phyloP scores from a whole-genome alignment of 371 early-diverging fungal species.

The Circinella minor region DNA sequence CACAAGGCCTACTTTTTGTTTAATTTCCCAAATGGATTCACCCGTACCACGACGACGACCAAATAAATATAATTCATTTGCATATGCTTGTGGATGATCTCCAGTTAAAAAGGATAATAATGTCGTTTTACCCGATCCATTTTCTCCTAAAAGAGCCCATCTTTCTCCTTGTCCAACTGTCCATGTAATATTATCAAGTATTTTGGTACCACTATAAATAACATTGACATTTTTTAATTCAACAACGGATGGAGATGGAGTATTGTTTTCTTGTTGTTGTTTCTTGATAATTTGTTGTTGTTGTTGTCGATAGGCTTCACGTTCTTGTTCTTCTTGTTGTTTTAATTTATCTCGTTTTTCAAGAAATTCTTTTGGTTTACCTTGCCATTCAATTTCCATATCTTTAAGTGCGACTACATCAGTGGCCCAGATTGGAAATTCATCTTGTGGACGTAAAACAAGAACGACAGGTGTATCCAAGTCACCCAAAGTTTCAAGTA shows the following conservation, averaged over 20 bases:
- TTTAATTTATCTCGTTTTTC: constrained; percentile 4
- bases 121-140: constrained; percentile 66
- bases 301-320: constrained; percentile 10
- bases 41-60: constrained; percentile 61
- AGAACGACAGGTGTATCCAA: constrained; percentile 47
- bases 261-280: neutral
- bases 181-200: constrained; percentile 58
- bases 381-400: constrained; percentile 31
- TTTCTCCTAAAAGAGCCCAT: constrained; percentile 43
- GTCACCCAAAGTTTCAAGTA: constrained; percentile 45
- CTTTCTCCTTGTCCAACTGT: constrained; percentile 53
- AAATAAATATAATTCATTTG: constrained; percentile 61
- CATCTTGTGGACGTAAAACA: constrained; percentile 61
- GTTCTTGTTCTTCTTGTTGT: constrained; percentile 15
- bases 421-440: constrained; percentile 61
- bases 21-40: constrained; percentile 66
- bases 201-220: constrained; percentile 42
- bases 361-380: constrained; percentile 33
- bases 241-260: constrained; percentile 28
- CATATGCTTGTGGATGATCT: constrained; percentile 70
- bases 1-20: constrained; percentile 51
- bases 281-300: neutral
- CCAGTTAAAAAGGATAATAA: constrained; percentile 63
- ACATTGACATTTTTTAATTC: constrained; percentile 56
- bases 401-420: constrained; percentile 50